A percentile compares a stretch with the other conserved stretches of the same genome.
These are phyloP conservation scores for Symbiodinium pilosum DNA, from an alignment of 73 alveolate species.

Conservation along the genomic window DNA sequence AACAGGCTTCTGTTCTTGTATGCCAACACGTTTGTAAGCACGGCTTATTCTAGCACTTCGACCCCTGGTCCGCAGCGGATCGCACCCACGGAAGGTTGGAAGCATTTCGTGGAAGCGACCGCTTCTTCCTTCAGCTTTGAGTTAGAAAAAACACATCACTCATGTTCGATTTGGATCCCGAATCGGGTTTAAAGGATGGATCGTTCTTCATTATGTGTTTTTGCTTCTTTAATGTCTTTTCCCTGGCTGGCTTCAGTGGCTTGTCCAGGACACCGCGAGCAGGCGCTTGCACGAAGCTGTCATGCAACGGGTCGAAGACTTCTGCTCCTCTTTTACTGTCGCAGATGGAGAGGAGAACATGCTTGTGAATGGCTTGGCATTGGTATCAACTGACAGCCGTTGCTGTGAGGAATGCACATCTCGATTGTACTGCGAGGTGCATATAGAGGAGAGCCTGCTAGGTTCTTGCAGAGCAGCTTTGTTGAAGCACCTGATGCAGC, in stretches of 20 bases:
- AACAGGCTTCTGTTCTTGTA: too few relatives aligned
- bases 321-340: constrained; percentile 45
- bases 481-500: neutral
- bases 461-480: neutral
- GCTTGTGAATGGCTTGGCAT: neutral
- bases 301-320: constrained; percentile 29
- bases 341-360: neutral
- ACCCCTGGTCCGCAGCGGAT: too few relatives aligned
- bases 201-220: neutral
- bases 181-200: neutral
- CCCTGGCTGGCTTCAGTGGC: neutral
- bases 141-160: too few relatives aligned
- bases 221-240: neutral
- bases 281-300: neutral
- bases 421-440: constrained; percentile 10
- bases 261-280: neutral
- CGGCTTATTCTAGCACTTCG: too few relatives aligned
- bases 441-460: constrained; percentile 19
- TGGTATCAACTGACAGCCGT: neutral
- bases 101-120: too few relatives aligned
- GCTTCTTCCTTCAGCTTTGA: too few relatives aligned
- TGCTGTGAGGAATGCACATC: constrained; percentile 10
- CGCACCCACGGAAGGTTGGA: too few relatives aligned
- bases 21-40: too few relatives aligned
- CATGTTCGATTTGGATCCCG: too few relatives aligned